Conservation (phyloP, 2,329 filamentous ascomycete species). For the Cladosporium sp. region DNA sequence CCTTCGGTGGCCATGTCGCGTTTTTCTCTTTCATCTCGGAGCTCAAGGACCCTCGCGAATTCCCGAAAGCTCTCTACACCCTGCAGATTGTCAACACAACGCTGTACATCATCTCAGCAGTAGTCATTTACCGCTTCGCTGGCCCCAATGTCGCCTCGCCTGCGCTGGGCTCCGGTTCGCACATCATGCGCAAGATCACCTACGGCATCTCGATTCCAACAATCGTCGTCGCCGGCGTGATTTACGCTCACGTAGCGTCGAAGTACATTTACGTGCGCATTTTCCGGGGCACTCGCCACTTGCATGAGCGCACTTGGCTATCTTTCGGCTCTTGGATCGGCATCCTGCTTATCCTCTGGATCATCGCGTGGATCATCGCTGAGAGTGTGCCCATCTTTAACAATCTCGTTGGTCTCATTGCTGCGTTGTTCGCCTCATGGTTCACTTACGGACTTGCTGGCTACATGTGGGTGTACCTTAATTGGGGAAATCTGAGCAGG, state of each 20-base stretch:
- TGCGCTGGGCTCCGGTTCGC: slow-evolving; percentile 58
- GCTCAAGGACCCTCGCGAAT: slow-evolving; percentile 58
- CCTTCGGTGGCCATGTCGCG: slow-evolving; percentile 60
- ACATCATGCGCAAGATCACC: slow-evolving; percentile 56
- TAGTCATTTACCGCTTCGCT: slow-evolving; percentile 64
- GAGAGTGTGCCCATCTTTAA: slow-evolving; percentile 68
- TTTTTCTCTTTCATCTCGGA: slow-evolving; percentile 66
- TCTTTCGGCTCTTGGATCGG: slow-evolving; percentile 55
- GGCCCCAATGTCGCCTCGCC: slow-evolving; percentile 60
- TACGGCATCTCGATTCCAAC: slow-evolving; percentile 68
- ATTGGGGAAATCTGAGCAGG: slow-evolving; percentile 39
- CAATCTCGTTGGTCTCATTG: slow-evolving; percentile 59
- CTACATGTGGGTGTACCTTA: slow-evolving; percentile 37
- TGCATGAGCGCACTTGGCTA: slow-evolving; percentile 31
- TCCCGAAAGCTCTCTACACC: slow-evolving; percentile 58
- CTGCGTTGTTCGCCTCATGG: slow-evolving; percentile 60
- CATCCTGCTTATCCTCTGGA: slow-evolving; percentile 55
- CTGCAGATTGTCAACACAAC: slow-evolving; percentile 57
- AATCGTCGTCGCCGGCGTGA: slow-evolving; percentile 66
- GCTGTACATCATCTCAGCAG: slow-evolving; percentile 61
- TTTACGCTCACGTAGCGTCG: slow-evolving; percentile 62
- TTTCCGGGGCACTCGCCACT: slow-evolving; percentile 55
- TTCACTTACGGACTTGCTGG: slow-evolving; percentile 32
- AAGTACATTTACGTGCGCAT: slow-evolving; percentile 64
- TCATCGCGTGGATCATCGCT: slow-evolving; percentile 64